These are phyloP conservation scores for Amaranthus tricolor DNA, from an alignment of 179 eudicot species.

Conservation along the genomic window DNA sequence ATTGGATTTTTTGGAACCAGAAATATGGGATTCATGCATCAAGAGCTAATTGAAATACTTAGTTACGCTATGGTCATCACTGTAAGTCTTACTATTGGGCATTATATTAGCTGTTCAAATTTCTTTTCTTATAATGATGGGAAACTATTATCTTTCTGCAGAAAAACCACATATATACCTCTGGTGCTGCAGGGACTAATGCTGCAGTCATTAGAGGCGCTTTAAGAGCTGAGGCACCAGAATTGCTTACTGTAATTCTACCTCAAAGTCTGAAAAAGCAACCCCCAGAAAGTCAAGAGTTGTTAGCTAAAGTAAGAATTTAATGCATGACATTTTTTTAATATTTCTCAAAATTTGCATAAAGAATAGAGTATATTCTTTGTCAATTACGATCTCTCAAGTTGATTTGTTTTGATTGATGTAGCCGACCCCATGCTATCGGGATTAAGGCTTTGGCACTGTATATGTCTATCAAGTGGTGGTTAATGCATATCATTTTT, in stretches of 20 bases:
- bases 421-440: too few relatives aligned
- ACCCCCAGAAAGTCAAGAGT: conserved; percentile 96
- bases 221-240: conserved; percentile 93
- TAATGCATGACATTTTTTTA: not conserved
- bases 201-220: conserved; percentile 99
- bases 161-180: conserved; percentile 97
- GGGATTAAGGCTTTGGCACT: too few relatives aligned
- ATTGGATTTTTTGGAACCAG: conserved; percentile 98
- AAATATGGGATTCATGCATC: conserved; percentile 99
- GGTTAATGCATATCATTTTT: not conserved
- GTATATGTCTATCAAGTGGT: not conserved
- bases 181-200: conserved; percentile 98
- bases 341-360: not conserved
- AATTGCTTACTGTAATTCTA: conserved; percentile 87
- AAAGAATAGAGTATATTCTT: not conserved
- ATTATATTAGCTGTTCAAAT: not conserved
- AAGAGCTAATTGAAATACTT: conserved; percentile 97
- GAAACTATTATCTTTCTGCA: conserved; percentile 26
- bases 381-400: too few relatives aligned
- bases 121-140: conserved; percentile 10
- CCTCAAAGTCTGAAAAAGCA: conserved; percentile 95
- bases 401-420: too few relatives aligned
- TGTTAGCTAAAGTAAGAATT: conserved; percentile 77
- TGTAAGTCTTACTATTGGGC: conserved; percentile 36
- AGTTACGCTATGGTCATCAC: conserved; percentile 99